phyloP scores from a whole-genome alignment of 2,329 filamentous ascomycete genomes.

The Aspergillus sclerotialis region DNA sequence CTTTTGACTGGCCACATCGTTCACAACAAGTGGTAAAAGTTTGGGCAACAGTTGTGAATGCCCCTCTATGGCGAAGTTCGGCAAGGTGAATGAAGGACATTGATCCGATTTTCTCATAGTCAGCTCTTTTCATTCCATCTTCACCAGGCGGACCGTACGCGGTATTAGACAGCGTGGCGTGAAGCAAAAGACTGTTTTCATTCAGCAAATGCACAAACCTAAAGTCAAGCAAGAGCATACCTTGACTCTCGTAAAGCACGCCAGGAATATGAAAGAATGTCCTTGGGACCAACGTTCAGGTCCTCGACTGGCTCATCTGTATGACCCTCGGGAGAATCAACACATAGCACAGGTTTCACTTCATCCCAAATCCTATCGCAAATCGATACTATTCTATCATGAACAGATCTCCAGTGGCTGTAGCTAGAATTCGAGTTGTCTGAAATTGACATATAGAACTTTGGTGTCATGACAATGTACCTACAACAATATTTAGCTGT shows the following conservation, averaged over 20 bases:
- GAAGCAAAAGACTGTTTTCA: constrained; percentile 61
- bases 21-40: constrained; percentile 80
- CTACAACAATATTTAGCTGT: constrained; percentile 16
- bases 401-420: constrained; percentile 24
- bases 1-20: constrained; percentile 49
- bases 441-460: constrained; percentile 29
- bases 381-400: constrained; percentile 48
- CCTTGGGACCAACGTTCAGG: constrained; percentile 70
- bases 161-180: constrained; percentile 51
- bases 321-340: constrained; percentile 90
- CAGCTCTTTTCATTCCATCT: constrained; percentile 43
- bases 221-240: constrained; percentile 38
- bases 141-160: constrained; percentile 40
- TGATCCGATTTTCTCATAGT: constrained; percentile 62
- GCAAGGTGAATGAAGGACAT: constrained; percentile 77
- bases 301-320: constrained; percentile 55
- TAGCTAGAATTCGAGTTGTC: constrained; percentile 8
- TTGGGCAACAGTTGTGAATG: constrained; percentile 85
- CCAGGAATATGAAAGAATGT: constrained; percentile 90
- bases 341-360: constrained; percentile 73
- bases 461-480: constrained; percentile 43
- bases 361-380: constrained; percentile 68
- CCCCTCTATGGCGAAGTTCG: constrained; percentile 78
- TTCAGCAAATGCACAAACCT: constrained; percentile 13
- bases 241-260: constrained; percentile 91